Percentiles rank a stretch among this genome's conserved stretches.
phyloP scores from a whole-genome alignment of 2,329 filamentous ascomycete genomes.

The Colletotrichum australisinense region DNA sequence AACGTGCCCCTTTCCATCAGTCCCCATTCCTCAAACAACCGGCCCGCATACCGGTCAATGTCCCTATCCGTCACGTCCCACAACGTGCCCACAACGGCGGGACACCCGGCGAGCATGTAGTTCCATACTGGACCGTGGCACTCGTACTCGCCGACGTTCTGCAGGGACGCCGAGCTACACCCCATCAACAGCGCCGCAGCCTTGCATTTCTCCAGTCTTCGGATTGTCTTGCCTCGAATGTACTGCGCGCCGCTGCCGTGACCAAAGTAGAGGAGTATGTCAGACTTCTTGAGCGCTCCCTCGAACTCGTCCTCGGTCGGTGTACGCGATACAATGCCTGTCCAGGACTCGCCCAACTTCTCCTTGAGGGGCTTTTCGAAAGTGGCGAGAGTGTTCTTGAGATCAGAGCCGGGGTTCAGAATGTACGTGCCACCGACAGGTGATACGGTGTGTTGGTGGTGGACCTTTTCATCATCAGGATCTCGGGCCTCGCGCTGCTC shows the following conservation, averaged over 20 bases:
- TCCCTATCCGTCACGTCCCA: constrained; percentile 99
- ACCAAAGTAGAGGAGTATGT: constrained; percentile 92
- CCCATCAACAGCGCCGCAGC: constrained; percentile 92
- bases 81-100: constrained; percentile 89
- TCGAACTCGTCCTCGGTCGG: constrained; percentile 86
- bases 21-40: constrained; percentile 88
- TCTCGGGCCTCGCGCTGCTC: constrained; percentile 49
- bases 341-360: constrained; percentile 76
- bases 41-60: constrained; percentile 90
- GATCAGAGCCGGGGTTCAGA: constrained; percentile 88
- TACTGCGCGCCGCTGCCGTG: constrained; percentile 97
- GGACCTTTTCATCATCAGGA: constrained; percentile 43
- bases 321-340: constrained; percentile 71
- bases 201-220: constrained; percentile 78
- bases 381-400: constrained; percentile 81
- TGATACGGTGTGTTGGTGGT: constrained; percentile 60
- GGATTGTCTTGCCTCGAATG: constrained; percentile 85
- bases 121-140: constrained; percentile 91
- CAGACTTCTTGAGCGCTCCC: constrained; percentile 70
- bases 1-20: constrained; percentile 66
- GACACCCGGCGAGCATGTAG: constrained; percentile 89
- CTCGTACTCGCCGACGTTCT: constrained; percentile 87
- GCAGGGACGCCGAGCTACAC: constrained; percentile 86
- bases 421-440: constrained; percentile 76
- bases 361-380: constrained; percentile 75